phyloP scores from a whole-genome alignment of 169 alveolate genomes.

The Toxoplasma gondii region DNA sequence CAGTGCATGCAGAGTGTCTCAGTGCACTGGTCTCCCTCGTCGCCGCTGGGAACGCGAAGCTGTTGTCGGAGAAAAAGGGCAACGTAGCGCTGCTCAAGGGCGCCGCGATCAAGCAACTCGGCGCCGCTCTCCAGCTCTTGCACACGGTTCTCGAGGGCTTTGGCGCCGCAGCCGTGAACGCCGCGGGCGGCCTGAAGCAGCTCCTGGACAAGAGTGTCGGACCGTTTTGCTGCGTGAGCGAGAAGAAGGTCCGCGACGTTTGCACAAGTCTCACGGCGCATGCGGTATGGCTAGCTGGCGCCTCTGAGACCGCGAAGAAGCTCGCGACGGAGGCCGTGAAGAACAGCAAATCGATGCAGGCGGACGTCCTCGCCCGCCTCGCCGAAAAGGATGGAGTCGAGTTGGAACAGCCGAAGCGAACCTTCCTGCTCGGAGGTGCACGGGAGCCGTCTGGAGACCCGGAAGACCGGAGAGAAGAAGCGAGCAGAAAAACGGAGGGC shows the following conservation, averaged over 20 bases:
- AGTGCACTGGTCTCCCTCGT: not conserved
- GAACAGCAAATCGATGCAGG: slow-evolving; percentile 62
- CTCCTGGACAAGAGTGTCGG: slow-evolving; percentile 30
- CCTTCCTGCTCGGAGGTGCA: not conserved
- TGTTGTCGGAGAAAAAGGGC: slow-evolving; percentile 61
- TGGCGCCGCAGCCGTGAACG: slow-evolving; percentile 47
- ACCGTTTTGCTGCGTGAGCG: slow-evolving; percentile 62
- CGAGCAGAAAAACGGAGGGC: slow-evolving; percentile 10
- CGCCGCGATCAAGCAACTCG: slow-evolving; percentile 38
- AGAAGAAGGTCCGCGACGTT: slow-evolving; percentile 52
- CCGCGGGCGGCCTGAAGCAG: slow-evolving; percentile 53
- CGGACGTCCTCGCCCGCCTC: slow-evolving; percentile 36
- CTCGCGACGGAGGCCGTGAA: slow-evolving; percentile 53
- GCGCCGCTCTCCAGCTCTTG: slow-evolving; percentile 52
- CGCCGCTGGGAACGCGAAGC: slow-evolving; percentile 18
- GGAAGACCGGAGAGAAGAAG: not conserved
- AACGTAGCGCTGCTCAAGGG: slow-evolving; percentile 64
- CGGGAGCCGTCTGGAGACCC: not conserved
- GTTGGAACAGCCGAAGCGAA: not conserved
- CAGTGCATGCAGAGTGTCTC: slow-evolving; percentile 34
- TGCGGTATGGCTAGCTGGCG: slow-evolving; percentile 53
- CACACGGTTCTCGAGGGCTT: slow-evolving; percentile 50
- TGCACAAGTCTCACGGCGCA: slow-evolving; percentile 47
- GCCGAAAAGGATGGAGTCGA: not conserved
- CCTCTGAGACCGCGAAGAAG: slow-evolving; percentile 32